Percentiles rank a stretch among this genome's conserved stretches.
Conservation (phyloP, 1,284 basidiomycete species). For the Malassezia obtusa region DNA sequence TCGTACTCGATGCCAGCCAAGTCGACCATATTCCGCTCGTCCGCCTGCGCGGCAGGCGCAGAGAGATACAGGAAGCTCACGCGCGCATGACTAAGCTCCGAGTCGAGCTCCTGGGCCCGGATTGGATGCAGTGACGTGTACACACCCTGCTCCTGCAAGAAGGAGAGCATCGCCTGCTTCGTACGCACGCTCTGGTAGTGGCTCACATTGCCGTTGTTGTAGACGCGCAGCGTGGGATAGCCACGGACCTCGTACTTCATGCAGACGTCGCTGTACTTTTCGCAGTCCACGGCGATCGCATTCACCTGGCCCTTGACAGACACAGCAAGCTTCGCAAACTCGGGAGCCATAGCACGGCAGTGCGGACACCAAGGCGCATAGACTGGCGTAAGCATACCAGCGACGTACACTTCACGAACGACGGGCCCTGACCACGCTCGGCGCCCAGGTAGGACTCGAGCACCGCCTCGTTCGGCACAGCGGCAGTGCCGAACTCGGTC, state of each 20-base stretch:
- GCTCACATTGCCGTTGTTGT: slow-evolving; percentile 26
- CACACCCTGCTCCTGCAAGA: slow-evolving; percentile 31
- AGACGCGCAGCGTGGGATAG: slow-evolving; percentile 38
- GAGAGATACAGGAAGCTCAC: slow-evolving; percentile 31
- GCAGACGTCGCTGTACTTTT: slow-evolving; percentile 28
- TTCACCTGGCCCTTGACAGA: slow-evolving; percentile 36
- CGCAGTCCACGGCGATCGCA: slow-evolving; percentile 41
- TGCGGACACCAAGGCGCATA: slow-evolving; percentile 47
- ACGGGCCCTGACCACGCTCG: slow-evolving; percentile 30
- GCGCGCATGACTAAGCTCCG: neutral
- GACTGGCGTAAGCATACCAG: slow-evolving; percentile 6
- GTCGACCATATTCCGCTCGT: slow-evolving; percentile 19
- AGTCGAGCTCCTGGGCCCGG: slow-evolving; percentile 17
- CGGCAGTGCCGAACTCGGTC: slow-evolving; percentile 26
- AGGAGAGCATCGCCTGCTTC: slow-evolving; percentile 34
- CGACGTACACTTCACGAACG: slow-evolving; percentile 39
- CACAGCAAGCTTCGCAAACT: slow-evolving; percentile 26
- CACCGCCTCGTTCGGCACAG: slow-evolving; percentile 21
- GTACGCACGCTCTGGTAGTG: slow-evolving; percentile 31
- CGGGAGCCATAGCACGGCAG: slow-evolving; percentile 39
- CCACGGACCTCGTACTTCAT: slow-evolving; percentile 21
- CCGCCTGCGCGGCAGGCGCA: neutral
- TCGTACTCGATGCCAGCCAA: slow-evolving; percentile 17
- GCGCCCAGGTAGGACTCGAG: slow-evolving; percentile 28
- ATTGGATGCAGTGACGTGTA: slow-evolving; percentile 23